Percentiles rank a stretch among this genome's conserved stretches.
Conservation (phyloP, 768 basidiomycete genomes). For the Glaciozyma martinii region DNA sequence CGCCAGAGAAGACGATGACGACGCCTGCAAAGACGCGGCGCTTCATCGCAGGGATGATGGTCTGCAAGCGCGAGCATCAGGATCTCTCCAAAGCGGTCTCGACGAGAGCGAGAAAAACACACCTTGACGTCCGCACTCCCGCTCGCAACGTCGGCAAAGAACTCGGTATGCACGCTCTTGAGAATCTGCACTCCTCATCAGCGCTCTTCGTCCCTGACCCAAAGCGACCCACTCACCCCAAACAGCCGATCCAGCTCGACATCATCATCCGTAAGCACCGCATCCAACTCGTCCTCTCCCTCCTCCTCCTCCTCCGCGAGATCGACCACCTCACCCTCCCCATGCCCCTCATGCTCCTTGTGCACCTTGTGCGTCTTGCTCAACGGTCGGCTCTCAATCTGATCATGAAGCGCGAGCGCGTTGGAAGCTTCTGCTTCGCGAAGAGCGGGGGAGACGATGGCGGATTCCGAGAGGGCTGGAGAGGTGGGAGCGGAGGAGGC, state of each 20-base stretch:
- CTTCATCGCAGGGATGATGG: conserved; percentile 76
- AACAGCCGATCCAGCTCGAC: conserved; percentile 67
- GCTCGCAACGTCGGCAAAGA: conserved; percentile 51
- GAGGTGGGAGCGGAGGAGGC: not conserved
- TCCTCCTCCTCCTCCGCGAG: conserved; percentile 41
- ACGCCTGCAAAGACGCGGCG: conserved; percentile 64
- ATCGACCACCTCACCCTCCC: not conserved
- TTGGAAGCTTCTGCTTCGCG: conserved; percentile 18
- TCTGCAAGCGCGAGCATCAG: conserved; percentile 44
- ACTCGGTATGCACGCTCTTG: conserved; percentile 64
- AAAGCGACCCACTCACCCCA: conserved; percentile 46
- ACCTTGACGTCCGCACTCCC: conserved; percentile 61
- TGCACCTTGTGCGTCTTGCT: conserved; percentile 24
- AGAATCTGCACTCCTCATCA: conserved; percentile 52
- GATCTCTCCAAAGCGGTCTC: conserved; percentile 31
- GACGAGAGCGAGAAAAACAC: not conserved
- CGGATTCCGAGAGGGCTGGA: not conserved
- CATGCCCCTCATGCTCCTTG: conserved; percentile 12
- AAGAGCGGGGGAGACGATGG: conserved; percentile 9
- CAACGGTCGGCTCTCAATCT: conserved; percentile 47
- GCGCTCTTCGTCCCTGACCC: not conserved
- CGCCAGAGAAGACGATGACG: conserved; percentile 82
- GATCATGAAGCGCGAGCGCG: conserved; percentile 20
- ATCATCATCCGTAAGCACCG: conserved; percentile 80
- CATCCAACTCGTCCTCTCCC: conserved; percentile 48